Evolutionary conservation across 1,139 yeast genomes (phyloP), one percentile per base, ranked within the genome.

Genomic region (Lodderomyces elongisporus): DNA sequence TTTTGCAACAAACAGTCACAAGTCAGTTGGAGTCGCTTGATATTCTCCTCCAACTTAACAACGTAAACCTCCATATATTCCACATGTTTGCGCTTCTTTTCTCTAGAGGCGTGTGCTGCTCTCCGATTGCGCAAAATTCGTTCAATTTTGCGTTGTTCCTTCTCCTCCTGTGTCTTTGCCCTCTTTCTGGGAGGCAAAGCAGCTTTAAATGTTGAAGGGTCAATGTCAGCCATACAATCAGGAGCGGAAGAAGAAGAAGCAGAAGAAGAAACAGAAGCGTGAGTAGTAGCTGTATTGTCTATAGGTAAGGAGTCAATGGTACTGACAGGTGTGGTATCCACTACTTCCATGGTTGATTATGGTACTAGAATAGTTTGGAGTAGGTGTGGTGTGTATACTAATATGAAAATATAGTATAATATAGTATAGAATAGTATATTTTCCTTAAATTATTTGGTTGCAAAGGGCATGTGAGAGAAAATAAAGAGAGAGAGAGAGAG

Each of bases 41-140:
- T 44, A 50, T 66, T 66, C 27, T 46, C 47, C 45, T 75, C 81
- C 47, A 79, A 57, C 34, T 65, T 62, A 27, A 62, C 53, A 26
- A 77, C 80, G 45, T 77, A 77, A 21, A 68, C 58, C 62, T 91
- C 97, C 47, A 91, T 70, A 45, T 78, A 79, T 58, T 88, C 95
- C 41, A 91, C 83, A 56, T 89, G 95, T 54, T 80, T 78, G 54
- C 97, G 77, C 74, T 91, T 91, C 77, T 89, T 89, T 56, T 91
- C 98, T 45, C 98, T 77, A 21, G 95, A 85, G 31, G 95, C 95
- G 56, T 91, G 97, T 30, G 98, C 98, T 16, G 98, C 97, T 54
- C 91, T 83, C 51, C 98, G 77, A 59, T 91, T 91, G 54, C 98
- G 76, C 54, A 91, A 70, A 36, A 91, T 88, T 39, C 98, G 70